A percentile compares a stretch with the other conserved stretches of the same genome.
phyloP scores from a whole-genome alignment of 2,329 filamentous ascomycete species.

The Allantophomopsis lycopodina region DNA sequence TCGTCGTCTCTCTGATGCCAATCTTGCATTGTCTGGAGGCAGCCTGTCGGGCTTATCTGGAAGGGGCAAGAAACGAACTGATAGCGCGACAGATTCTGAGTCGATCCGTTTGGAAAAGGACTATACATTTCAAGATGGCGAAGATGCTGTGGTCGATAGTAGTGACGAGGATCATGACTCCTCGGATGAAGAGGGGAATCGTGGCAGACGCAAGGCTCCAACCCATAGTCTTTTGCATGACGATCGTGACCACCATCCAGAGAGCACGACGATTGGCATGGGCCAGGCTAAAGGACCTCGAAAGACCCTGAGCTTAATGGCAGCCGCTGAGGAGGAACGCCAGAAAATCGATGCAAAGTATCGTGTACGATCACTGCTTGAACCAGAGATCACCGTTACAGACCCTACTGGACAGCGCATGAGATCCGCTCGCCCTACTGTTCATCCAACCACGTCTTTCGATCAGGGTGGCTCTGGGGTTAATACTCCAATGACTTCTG shows the following conservation, averaged over 20 bases:
- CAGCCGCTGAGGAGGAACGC: constrained; percentile 70
- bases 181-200: constrained; percentile 52
- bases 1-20: constrained; percentile 57
- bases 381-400: constrained; percentile 53
- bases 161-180: constrained; percentile 23
- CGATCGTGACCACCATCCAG: constrained; percentile 21
- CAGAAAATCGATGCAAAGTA: constrained; percentile 23
- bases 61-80: constrained; percentile 8
- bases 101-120: constrained; percentile 15
- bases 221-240: constrained; percentile 19
- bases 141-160: constrained; percentile 14
- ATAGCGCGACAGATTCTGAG: constrained; percentile 7
- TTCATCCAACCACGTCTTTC: constrained; percentile 78
- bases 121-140: constrained; percentile 11
- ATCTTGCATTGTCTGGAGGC: constrained; percentile 48
- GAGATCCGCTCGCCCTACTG: constrained; percentile 37
- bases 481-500: constrained; percentile 57
- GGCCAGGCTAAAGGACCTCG: constrained; percentile 22
- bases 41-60: constrained; percentile 34
- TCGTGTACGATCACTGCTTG: constrained; percentile 21
- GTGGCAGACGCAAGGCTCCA: constrained; percentile 40
- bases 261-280: constrained; percentile 19
- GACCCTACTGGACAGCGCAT: constrained; percentile 46
- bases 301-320: constrained; percentile 48
- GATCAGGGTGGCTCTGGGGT: constrained; percentile 50